A percentile compares a stretch with the other conserved stretches of the same genome.
Conservation (phyloP, 176 grass and related monocot genomes). For the Alopecurus myosuroides region DNA sequence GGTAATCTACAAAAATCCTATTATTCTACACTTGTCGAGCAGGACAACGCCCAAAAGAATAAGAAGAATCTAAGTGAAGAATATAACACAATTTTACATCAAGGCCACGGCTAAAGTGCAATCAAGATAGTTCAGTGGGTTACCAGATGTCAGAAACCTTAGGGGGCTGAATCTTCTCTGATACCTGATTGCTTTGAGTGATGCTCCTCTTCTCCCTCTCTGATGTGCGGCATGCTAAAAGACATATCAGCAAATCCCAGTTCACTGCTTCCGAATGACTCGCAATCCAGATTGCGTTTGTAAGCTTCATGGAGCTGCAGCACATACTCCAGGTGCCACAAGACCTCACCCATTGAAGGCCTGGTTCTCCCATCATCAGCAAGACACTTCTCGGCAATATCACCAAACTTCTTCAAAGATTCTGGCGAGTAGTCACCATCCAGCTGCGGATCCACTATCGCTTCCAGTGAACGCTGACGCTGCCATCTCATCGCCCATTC, state of each 20-base stretch:
- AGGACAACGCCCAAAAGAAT: conserved; percentile 29
- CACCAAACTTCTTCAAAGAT: conserved; percentile 90
- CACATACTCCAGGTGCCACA: conserved; percentile 96
- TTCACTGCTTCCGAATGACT: conserved; percentile 80
- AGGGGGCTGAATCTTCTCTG: conserved; percentile 33
- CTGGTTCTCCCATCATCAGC: conserved; percentile 81
- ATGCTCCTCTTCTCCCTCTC: conserved; percentile 57
- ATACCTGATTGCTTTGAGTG: conserved; percentile 42
- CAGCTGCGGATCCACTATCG: conserved; percentile 59
- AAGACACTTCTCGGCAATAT: conserved; percentile 91
- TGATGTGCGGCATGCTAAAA: conserved; percentile 63
- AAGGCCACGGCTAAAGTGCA: conserved; percentile 10
- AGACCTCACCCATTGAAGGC: conserved; percentile 79
- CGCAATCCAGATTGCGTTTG: conserved; percentile 56
- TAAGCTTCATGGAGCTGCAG: conserved; percentile 88
- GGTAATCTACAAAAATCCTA: conserved; percentile 48
- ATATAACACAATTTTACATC: conserved; percentile 44
- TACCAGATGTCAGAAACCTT: conserved; percentile 21
- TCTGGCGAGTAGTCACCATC: conserved; percentile 76
- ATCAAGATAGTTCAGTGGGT: conserved; percentile 16
- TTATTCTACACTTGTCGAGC: conserved; percentile 52
- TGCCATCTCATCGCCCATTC: conserved; percentile 98
- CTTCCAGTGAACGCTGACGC: conserved; percentile 74
- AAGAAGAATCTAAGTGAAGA: conserved; percentile 22
- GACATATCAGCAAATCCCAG: conserved; percentile 67